phyloP scores from a whole-genome alignment of 2,329 filamentous ascomycete species.

The Colletotrichum camelliae region DNA sequence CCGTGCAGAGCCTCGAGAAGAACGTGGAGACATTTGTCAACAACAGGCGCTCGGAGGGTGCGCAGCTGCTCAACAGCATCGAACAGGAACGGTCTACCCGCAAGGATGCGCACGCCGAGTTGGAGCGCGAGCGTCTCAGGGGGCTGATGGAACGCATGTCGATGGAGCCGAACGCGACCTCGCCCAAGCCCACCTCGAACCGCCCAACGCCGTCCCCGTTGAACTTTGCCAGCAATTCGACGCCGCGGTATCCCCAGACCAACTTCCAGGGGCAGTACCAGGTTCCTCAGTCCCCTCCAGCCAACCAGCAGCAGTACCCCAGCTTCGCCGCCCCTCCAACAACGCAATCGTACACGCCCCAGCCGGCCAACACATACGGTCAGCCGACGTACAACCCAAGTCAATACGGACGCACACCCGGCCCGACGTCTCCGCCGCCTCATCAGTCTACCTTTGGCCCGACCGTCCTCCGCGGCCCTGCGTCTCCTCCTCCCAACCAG shows the following conservation, averaged over 20 bases:
- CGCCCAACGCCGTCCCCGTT: slow-evolving; percentile 38
- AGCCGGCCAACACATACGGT: slow-evolving; percentile 49
- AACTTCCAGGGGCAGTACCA: slow-evolving; percentile 65
- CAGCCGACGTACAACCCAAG: slow-evolving; percentile 64
- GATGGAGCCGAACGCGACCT: slow-evolving; percentile 66
- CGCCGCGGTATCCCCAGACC: slow-evolving; percentile 57
- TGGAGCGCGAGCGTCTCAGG: slow-evolving; percentile 84
- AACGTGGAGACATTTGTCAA: slow-evolving; percentile 98
- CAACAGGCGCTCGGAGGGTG: slow-evolving; percentile 89
- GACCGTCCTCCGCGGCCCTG: slow-evolving; percentile 42
- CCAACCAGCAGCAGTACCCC: slow-evolving; percentile 50
- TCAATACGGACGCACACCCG: slow-evolving; percentile 62
- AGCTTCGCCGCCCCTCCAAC: slow-evolving; percentile 48
- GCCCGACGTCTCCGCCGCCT: slow-evolving; percentile 67
- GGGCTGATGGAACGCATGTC: slow-evolving; percentile 96
- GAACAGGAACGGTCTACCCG: slow-evolving; percentile 75
- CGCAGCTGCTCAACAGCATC: slow-evolving; percentile 86
- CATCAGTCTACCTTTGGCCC: slow-evolving; percentile 59
- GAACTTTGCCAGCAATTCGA: slow-evolving; percentile 34
- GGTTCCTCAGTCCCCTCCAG: slow-evolving; percentile 60
- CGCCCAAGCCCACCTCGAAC: slow-evolving; percentile 40
- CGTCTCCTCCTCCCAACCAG: slow-evolving; percentile 66
- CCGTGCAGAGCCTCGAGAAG: slow-evolving; percentile 88
- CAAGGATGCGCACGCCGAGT: slow-evolving; percentile 70
- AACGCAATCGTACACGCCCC: slow-evolving; percentile 36